Conservation (phyloP, 345 rosid genomes). For the Bruguiera parviflora region DNA sequence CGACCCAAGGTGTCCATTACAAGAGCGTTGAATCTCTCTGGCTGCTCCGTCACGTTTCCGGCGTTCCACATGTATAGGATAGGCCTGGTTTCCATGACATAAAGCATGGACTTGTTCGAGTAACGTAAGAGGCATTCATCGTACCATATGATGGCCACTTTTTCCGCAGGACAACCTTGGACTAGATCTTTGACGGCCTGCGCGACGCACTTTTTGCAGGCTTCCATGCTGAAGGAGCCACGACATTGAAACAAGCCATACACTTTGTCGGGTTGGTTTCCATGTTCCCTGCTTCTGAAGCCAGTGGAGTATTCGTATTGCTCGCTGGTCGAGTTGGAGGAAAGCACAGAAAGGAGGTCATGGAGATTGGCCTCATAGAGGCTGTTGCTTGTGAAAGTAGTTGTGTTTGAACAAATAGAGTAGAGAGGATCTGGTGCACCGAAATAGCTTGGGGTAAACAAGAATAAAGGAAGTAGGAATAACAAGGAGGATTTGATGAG, state of each 20-base stretch:
- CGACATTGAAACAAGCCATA: constrained; percentile 19
- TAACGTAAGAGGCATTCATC: constrained; percentile 35
- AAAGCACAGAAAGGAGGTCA: constrained; percentile 7
- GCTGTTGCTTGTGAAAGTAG: constrained; percentile 19
- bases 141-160: constrained; percentile 32
- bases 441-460: neutral
- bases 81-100: neutral
- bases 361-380: constrained; percentile 15
- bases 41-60: neutral
- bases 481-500: no score
- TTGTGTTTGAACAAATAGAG: neutral
- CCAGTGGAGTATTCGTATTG: neutral
- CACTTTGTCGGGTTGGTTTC: neutral
- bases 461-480: no score
- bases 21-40: neutral
- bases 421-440: neutral
- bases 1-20: constrained; percentile 6
- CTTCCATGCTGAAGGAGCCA: neutral
- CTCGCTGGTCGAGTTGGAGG: neutral
- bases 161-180: constrained; percentile 20
- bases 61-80: neutral
- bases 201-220: constrained; percentile 19
- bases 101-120: constrained; percentile 18
- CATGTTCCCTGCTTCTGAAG: neutral
- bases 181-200: neutral